Base-by-base conservation (phyloP, 768 basidiomycete genomes). In the Tylopilus intermedius region DNA sequence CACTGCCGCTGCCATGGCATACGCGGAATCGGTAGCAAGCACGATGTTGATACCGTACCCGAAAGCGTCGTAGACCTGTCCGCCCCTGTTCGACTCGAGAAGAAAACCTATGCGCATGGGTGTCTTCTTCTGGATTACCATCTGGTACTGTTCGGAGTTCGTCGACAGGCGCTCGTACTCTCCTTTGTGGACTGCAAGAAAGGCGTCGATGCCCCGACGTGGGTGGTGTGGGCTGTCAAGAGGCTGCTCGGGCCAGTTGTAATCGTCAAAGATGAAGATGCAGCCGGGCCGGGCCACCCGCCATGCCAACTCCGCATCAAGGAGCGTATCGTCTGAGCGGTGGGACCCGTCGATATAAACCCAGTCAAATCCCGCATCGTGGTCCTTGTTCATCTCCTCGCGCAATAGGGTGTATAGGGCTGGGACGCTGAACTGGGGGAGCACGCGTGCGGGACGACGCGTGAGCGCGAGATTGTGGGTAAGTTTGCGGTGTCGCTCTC, bases 271-370 rank as follows among this genome's bases (percentile, higher is more conserved):
- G 43, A 83, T 75, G 60, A 82, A 57, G 47, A 81, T 66, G 5
- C 78, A 78, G 7, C 74, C 77, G 30, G 75, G 71, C 48, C 72
- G 69, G 2, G 80, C 77, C 15, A 83, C 65, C 5, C 82, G 70
- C 81, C 81, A 82, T 2, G 72, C 74, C 30, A 82, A 64, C 62
- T 83, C 82, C 8, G 74, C 81, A 58, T 83, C 82, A n/a, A 83
- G 71, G 45, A 83, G 67, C 0, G 79, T 82, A 56, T 83, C 82
- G 54, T 79, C 79, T 8, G 81, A 78, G 48, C 78, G 75, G 60
- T 82, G 81, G 7, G 79, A 80, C 4, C 81, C 81, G 51, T 82
- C 80, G 43, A 83, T 61, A 56, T 83, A 83, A 14, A 82, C 67
- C 76, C 78, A 83, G 55, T 82, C 79, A 55, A 77, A 83, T 2